A percentile compares a stretch with the other conserved stretches of the same genome.
phyloP scores from a whole-genome alignment of 176 grass and related monocot species.

The bread wheat (Triticum aestivum) region DNA sequence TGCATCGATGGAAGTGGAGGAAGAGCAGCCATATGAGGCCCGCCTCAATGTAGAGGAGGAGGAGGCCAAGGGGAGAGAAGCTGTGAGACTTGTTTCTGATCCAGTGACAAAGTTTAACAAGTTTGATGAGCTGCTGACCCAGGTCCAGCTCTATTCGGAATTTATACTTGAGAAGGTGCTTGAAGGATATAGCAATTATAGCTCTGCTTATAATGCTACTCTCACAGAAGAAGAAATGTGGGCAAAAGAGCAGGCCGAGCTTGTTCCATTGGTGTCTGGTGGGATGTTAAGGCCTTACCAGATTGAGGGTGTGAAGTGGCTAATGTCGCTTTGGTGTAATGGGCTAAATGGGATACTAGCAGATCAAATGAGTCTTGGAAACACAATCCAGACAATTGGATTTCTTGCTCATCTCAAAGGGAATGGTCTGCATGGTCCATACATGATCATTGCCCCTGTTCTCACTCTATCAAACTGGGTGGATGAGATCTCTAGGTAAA shows the following conservation, averaged over 20 bases:
- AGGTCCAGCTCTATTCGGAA: conserved; percentile 70
- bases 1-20: conserved; percentile 59
- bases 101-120: conserved; percentile 59
- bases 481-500: conserved; percentile 79
- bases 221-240: conserved; percentile 67
- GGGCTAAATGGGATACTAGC: conserved; percentile 88
- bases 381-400: conserved; percentile 89
- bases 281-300: conserved; percentile 82
- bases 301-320: conserved; percentile 93
- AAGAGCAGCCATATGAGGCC: conserved; percentile 46
- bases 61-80: conserved; percentile 42
- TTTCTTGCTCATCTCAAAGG: conserved; percentile 96
- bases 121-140: conserved; percentile 65
- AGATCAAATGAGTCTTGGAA: conserved; percentile 87
- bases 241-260: conserved; percentile 64
- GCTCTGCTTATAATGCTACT: conserved; percentile 15
- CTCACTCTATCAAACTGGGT: conserved; percentile 95
- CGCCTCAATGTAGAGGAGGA: conserved; percentile 31
- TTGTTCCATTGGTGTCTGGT: conserved; percentile 88
- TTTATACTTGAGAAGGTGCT: conserved; percentile 89
- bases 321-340: conserved; percentile 82
- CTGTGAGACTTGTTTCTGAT: conserved; percentile 28
- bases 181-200: conserved; percentile 35
- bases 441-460: conserved; percentile 79
- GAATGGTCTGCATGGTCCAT: conserved; percentile 84